These are phyloP conservation scores for Penicillium coffeae DNA, from an alignment of 495 filamentous ascomycete genomes.

Conservation along the genomic window DNA sequence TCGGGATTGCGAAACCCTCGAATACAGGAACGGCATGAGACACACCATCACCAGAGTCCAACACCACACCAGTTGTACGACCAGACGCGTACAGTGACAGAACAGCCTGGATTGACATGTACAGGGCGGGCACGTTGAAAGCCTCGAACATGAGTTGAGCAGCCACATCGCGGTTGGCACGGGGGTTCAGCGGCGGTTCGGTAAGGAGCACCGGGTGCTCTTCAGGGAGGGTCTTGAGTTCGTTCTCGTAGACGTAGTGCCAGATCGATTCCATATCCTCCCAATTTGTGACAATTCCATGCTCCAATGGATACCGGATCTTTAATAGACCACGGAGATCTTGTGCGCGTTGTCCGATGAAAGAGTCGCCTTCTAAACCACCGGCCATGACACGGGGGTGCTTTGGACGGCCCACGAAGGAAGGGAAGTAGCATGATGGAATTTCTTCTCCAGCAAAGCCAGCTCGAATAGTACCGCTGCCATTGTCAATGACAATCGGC, in stretches of 20 bases:
- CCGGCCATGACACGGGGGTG: constrained; percentile 94
- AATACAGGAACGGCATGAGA: constrained; percentile 97
- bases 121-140: constrained; percentile 95
- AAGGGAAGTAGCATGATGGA: constrained; percentile 96
- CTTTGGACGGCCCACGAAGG: constrained; percentile 94
- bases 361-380: constrained; percentile 93
- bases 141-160: constrained; percentile 99
- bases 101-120: constrained; percentile 95
- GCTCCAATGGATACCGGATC: constrained; percentile 91
- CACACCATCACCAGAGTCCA: constrained; percentile 94
- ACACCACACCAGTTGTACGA: constrained; percentile 91
- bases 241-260: constrained; percentile 79
- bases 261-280: constrained; percentile 99
- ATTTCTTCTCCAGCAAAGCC: constrained; percentile 95
- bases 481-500: constrained; percentile 98
- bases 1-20: constrained; percentile 95
- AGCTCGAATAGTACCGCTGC: constrained; percentile 93
- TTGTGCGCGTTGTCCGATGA: constrained; percentile 90
- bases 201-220: constrained; percentile 98
- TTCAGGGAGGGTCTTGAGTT: constrained; percentile 92
- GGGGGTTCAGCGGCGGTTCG: constrained; percentile 93
- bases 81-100: constrained; percentile 95
- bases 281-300: constrained; percentile 99
- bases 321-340: constrained; percentile 91
- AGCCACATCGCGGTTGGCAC: constrained; percentile 91